These are phyloP conservation scores for Barbarea vulgaris DNA, from an alignment of 345 rosid species.

Conservation along the genomic window DNA sequence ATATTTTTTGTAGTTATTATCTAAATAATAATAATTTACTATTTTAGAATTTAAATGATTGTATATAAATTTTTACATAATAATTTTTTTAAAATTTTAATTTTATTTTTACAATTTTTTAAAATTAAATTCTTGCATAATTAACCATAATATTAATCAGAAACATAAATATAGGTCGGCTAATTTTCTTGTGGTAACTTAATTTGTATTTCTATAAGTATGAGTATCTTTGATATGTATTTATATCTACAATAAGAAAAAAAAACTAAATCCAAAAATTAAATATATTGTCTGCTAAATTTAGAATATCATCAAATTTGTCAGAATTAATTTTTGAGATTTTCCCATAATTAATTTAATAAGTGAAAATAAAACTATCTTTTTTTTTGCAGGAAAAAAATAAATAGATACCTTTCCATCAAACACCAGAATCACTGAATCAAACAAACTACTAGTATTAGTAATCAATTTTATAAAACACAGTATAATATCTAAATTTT, in stretches of 20 bases:
- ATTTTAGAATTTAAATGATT: too few species aligned
- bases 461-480: slow-evolving; percentile 2
- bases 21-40: too few species aligned
- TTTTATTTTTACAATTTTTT: too few species aligned
- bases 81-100: too few species aligned
- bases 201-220: too few species aligned
- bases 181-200: not conserved
- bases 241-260: not conserved
- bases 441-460: not conserved
- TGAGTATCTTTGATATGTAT: not conserved
- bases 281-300: not conserved
- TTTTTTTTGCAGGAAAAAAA: too few species aligned
- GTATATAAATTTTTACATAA: too few species aligned
- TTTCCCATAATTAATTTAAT: not conserved
- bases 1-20: too few species aligned
- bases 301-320: not conserved
- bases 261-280: not conserved
- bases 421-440: not conserved
- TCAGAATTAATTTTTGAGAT: not conserved
- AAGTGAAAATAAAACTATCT: not conserved
- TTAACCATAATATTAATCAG: not conserved
- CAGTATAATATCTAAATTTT: not conserved
- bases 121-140: too few species aligned
- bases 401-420: not conserved
- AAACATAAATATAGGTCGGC: not conserved